Evolutionary conservation across 108 stramenopile species (phyloP).

Genomic region (Parietichytrium sp.): DNA sequence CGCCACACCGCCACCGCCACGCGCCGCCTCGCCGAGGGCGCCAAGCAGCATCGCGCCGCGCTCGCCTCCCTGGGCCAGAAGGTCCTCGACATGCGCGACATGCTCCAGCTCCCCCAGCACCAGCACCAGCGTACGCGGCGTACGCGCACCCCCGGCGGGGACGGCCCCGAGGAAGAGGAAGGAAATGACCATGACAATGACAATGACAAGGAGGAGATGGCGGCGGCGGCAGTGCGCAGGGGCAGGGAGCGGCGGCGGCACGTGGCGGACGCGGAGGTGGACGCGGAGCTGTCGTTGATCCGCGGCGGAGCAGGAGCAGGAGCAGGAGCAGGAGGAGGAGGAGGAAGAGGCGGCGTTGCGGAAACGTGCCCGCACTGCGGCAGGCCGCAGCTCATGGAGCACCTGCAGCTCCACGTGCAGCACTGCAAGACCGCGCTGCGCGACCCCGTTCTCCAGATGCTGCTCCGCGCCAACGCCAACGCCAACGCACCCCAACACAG

Average conservation of each 20-base stretch:
- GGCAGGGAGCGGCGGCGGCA: neutral
- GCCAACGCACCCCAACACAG: neutral
- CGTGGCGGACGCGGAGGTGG: neutral
- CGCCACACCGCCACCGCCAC: neutral
- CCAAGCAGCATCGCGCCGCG: neutral
- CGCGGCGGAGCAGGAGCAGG: neutral
- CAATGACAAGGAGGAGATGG: neutral
- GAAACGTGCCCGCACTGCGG: constrained; percentile 32
- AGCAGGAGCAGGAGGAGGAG: no score
- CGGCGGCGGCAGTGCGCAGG: neutral
- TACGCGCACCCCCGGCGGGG: no score
- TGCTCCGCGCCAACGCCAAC: no score
- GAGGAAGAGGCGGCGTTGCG: no score
- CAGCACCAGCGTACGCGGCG: no score
- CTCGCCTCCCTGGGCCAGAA: neutral
- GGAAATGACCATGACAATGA: neutral
- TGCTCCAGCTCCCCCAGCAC: neutral
- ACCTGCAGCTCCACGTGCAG: neutral
- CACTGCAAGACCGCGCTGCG: neutral
- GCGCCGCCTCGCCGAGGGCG: constrained; percentile 2
- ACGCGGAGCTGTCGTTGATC: neutral
- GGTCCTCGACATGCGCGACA: neutral
- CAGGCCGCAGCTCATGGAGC: neutral
- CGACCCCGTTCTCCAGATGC: no score
- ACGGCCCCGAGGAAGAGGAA: neutral